Conservation (phyloP, 2,329 filamentous ascomycete species). For the Sphaceloma murrayae region DNA sequence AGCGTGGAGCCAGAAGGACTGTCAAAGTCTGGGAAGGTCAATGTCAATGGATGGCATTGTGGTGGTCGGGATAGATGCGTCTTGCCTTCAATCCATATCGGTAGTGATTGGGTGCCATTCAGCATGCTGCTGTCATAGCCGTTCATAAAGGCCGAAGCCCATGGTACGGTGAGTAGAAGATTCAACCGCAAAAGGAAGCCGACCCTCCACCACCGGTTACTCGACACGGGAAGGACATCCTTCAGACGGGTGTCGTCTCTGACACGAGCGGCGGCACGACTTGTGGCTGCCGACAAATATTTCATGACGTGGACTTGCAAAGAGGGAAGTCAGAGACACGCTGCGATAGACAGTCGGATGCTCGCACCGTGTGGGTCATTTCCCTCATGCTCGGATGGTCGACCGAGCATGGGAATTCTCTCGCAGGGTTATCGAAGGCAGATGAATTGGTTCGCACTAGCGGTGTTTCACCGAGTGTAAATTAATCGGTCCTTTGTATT, state of each 20-base stretch:
- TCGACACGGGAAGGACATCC: conserved; percentile 2
- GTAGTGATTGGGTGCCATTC: conserved; percentile 8
- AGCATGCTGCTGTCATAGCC: conserved; percentile 16
- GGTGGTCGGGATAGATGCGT: background rate
- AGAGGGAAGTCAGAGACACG: too few species aligned
- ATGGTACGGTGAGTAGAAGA: conserved; percentile 8
- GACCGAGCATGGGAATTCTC: too few species aligned
- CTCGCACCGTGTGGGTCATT: too few species aligned
- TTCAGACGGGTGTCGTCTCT: conserved; percentile 12
- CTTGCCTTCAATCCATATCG: conserved; percentile 8
- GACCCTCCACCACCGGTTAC: conserved; percentile 11
- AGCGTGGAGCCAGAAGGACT: conserved; percentile 19
- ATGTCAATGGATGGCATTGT: background rate
- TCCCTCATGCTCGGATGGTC: too few species aligned
- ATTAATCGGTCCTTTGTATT: too few species aligned
- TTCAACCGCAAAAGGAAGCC: conserved; percentile 8
- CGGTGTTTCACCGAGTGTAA: too few species aligned
- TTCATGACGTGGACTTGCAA: background rate
- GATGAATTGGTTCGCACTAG: too few species aligned
- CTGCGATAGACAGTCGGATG: too few species aligned
- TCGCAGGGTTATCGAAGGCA: too few species aligned
- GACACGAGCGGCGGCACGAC: background rate
- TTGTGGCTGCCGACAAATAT: background rate
- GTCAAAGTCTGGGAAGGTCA: conserved; percentile 15
- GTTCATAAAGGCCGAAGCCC: conserved; percentile 1